Conservation (phyloP, 371 early-diverging fungal species). For the Mucor mucedo region DNA sequence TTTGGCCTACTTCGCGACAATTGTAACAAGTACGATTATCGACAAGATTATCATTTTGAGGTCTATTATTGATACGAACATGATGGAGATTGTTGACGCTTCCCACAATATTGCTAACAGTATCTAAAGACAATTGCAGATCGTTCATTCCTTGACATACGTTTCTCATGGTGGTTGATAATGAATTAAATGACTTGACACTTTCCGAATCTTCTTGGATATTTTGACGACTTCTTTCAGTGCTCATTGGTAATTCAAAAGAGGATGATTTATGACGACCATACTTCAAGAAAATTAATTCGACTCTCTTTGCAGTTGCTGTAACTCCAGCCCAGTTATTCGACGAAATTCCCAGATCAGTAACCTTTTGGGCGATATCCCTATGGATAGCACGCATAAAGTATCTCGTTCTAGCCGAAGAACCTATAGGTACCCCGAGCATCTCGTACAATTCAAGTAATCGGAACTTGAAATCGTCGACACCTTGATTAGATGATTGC, state of each 20-base stretch:
- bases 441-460: constrained; percentile 12
- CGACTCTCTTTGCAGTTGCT: neutral
- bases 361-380: constrained; percentile 1
- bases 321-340: constrained; percentile 4
- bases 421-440: neutral
- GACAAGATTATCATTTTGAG: constrained; percentile 11
- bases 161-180: neutral
- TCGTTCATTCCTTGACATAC: neutral
- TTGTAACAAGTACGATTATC: neutral
- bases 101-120: no score
- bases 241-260: neutral
- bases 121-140: neutral
- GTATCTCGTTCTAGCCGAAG: constrained; percentile 5
- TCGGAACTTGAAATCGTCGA: constrained; percentile 8
- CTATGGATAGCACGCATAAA: constrained; percentile 19
- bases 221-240: neutral
- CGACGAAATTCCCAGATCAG: neutral
- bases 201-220: neutral
- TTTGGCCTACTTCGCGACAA: neutral
- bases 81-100: no score
- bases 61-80: no score
- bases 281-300: neutral
- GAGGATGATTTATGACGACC: neutral
- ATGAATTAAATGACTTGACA: neutral
- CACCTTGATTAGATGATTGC: neutral